phyloP scores from a whole-genome alignment of 2,329 filamentous ascomycete genomes.

The Neonectria faginata region DNA sequence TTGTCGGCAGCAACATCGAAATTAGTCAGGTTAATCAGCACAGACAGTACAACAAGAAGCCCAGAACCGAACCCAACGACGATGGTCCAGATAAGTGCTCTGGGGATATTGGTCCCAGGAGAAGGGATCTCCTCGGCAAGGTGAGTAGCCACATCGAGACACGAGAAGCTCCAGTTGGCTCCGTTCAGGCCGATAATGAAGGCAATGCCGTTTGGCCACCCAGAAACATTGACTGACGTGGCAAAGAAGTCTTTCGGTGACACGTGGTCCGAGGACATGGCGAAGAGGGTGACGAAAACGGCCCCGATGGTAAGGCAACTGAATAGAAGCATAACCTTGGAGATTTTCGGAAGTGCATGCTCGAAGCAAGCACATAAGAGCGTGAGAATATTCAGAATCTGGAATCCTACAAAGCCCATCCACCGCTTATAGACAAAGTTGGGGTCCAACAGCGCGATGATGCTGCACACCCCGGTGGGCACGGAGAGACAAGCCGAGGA shows the following conservation, averaged over 20 bases:
- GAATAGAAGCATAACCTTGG: conserved; percentile 42
- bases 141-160: conserved; percentile 46
- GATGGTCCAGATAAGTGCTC: conserved; percentile 43
- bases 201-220: conserved; percentile 45
- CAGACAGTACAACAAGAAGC: conserved; percentile 35
- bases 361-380: conserved; percentile 40
- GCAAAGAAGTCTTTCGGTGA: conserved; percentile 41
- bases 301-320: conserved; percentile 40
- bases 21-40: conserved; percentile 36
- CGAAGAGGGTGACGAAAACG: conserved; percentile 45
- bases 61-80: conserved; percentile 39
- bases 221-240: conserved; percentile 37
- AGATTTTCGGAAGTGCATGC: conserved; percentile 42
- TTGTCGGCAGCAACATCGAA: conserved; percentile 37
- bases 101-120: conserved; percentile 42
- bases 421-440: conserved; percentile 43
- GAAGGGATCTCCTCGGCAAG: conserved; percentile 47
- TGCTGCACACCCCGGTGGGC: conserved; percentile 36
- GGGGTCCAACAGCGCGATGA: conserved; percentile 40
- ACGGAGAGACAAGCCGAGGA: conserved; percentile 43
- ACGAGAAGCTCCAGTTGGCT: conserved; percentile 48
- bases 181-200: conserved; percentile 48
- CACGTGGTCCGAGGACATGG: conserved; percentile 36
- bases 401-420: conserved; percentile 46
- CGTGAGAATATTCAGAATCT: conserved; percentile 42